Base-by-base conservation (phyloP, 805 yeast species). In the Torulaspora maleeae region DNA sequence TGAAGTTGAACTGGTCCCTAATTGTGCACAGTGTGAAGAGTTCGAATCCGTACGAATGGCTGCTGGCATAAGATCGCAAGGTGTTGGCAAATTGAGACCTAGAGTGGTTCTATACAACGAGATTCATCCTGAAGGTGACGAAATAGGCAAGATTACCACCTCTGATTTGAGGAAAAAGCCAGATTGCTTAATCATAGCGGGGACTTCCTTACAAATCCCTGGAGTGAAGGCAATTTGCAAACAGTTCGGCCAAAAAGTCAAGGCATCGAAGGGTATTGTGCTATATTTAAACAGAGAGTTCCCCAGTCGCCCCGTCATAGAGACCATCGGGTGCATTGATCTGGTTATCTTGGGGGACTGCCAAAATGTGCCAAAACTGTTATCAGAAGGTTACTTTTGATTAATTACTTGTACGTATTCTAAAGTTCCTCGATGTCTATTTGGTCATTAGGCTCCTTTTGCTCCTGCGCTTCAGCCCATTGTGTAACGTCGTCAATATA, bases 401-500 rank as follows among this genome's bases (percentile, higher is more conserved):
- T 16, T 39, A 32, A 10, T 25, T 22, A 15, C 15, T 19, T 38
- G 13, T 12, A 16, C 32, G 32, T 22, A 39, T 25, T 32, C 43
- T 72, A 75, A 43, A 76, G 76, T 11, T 79, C 86, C 11, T 80
- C 86, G n/a, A 78, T 61, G 32, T 79, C 84, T 12, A 76, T 55
- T 49, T 82, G 86, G 54, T 88, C 97, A 24, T 78, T 76, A 0
- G 98, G 98, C 63, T 91, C 97, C 63, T 91, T 91, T 27, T 97
- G 98, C 65, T 93, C 99, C 66, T 93, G 98, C 3, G 80, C 71
- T 63, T 93, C 99, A 17, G 87, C 82, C 99, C 99, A 93, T 63
- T 93, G 99, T 0, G 99, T 93, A 24, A 91, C 84, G 63, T 93
- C 99, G 61, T 93, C 99, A 17, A 93, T 86, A 63, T 89, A 89